Base-by-base conservation (phyloP, 352 stramenopile species). In the Pythium pyrilobum region DNA sequence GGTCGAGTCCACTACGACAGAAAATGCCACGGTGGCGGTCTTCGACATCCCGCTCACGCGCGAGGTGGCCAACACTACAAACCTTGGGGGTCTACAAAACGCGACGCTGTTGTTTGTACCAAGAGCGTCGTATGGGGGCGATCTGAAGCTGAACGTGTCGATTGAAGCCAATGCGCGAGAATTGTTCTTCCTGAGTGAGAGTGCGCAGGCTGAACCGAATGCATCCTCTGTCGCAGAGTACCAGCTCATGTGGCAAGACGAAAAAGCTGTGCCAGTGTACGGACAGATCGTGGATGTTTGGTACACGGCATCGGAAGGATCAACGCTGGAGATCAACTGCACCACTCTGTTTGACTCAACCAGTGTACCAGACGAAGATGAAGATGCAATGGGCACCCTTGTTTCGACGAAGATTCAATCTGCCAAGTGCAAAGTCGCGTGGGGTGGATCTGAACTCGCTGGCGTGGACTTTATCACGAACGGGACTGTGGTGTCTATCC, bases 21-120 rank as follows among this genome's bases (percentile, higher is more conserved):
- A 7, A 6, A 51, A 5, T 34, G 27, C 7, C 21, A 31, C 46
- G 9, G 3, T 23, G 20, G 21, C n/a, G n/a, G 20, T 52, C 4
- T 45, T 57, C 4, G 27, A 24, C 7, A 18, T 60, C 2, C 52
- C 52, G 27, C 20, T 60, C 6, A 15, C 20, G 21, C 12, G 20
- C n/a, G 9, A 25, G 2, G 11, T 9, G 5, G 24, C 12, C 12
- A 52, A 59, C n/a, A 33, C n/a, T 24, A 46, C 21, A 12, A 13
- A 3, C 1, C 11, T 12, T 8, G 31, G 5, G 11, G 31, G 45
- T n/a, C n/a, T 59, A 1, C 6, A 29, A 1, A 40, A 51, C n/a
- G 45, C 54, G 1, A 62, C 54, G 0, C 18, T 62, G 12, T 24
- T 62, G 27, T 28, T 62, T 13, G 20, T 62, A 1, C 54, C 45